Base-by-base conservation (phyloP, 805 yeast genomes). In the Tetrapisispora nanseiensis region DNA sequence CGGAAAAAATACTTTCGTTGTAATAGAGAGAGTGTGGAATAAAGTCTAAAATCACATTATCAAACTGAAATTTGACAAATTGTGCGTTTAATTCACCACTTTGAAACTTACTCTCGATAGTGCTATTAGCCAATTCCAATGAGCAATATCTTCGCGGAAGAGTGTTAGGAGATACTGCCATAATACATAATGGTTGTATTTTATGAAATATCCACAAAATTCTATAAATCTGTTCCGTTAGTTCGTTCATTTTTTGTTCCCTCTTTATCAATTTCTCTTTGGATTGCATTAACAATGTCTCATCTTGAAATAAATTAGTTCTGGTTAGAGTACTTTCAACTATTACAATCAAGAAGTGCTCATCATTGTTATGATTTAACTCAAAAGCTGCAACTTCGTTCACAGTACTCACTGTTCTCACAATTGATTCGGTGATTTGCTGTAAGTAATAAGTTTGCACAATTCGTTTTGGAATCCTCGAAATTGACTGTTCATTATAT, bases 321-420 rank as follows among this genome's bases (percentile, higher is more conserved):
- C 45, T 56, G 3, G 78, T 81, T 26, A 71, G 54, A 1, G 76
- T 65, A 27, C 90, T 79, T 57, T 92, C 99, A 18, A 92, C 76
- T 2, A 90, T 77, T 6, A 89, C 82, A 4, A 87, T 87, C 0
- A 95, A 85, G 21, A 90, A 67, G 55, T 82, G 82, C 54, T 86
- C 95, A 39, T 78, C 80, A 37, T 51, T 59, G 35, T 59, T 53
- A 27, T 56, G 59, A 24, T 59, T 55, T 13, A 62, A 43, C 42
- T 92, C 97, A 62, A 92, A 92, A 16, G 92, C 87, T 1, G 97
- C 82, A 47, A 95, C 86, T 53, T 92, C 98, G 41, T 80, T 80
- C 0, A 89, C 81, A 33, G 82, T 80, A 20, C 86, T 75, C 4
- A 92, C 85, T 33, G 80, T 82, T 44, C 86, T 70, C 13, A 89